Conservation (phyloP, 257 asterid genomes). For the Scutellaria minor region DNA sequence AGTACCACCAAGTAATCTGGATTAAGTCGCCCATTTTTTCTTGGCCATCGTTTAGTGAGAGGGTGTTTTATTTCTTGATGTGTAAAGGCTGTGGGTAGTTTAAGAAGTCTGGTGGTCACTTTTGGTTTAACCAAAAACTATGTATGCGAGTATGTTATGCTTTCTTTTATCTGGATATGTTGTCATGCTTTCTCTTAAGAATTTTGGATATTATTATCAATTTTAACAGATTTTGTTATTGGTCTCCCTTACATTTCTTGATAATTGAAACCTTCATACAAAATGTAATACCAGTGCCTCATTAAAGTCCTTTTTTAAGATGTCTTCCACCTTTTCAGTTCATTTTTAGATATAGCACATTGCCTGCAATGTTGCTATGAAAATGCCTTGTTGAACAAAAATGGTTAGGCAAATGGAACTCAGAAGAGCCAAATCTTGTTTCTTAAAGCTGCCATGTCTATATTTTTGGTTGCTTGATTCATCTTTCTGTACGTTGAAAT, state of each 20-base stretch:
- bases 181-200: constrained; percentile 6
- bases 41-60: background rate
- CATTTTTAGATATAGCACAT: too few relatives aligned
- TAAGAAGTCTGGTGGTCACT: background rate
- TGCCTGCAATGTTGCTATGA: too few relatives aligned
- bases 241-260: background rate
- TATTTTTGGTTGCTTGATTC: too few relatives aligned
- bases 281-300: too few relatives aligned
- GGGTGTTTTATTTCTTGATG: background rate
- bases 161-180: background rate
- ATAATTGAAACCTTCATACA: too few relatives aligned
- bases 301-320: too few relatives aligned
- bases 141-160: background rate
- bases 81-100: constrained; percentile 33
- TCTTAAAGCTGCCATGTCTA: too few relatives aligned
- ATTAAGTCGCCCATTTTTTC: background rate
- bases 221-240: background rate
- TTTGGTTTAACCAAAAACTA: background rate
- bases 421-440: too few relatives aligned
- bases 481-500: too few relatives aligned
- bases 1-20: constrained; percentile 50
- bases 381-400: too few relatives aligned
- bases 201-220: constrained; percentile 23
- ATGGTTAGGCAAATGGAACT: too few relatives aligned
- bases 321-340: too few relatives aligned